Conservation (phyloP, 805 yeast species). For the Candida ovalis region DNA sequence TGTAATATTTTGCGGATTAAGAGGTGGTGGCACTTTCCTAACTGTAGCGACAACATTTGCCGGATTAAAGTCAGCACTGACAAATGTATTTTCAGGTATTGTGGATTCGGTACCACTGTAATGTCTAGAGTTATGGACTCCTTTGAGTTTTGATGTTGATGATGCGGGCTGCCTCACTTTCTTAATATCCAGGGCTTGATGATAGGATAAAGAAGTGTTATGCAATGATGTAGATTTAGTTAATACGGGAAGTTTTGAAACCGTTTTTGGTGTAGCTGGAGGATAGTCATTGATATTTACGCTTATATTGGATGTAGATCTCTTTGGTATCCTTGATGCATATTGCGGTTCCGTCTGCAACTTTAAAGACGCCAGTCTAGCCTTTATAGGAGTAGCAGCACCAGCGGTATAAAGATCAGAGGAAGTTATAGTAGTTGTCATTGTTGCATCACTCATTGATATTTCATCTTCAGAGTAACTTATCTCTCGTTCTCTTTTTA, state of each 20-base stretch:
- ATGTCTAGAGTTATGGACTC: constrained; percentile 1
- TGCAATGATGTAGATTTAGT: background rate
- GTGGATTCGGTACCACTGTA: background rate
- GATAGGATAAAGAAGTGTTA: background rate
- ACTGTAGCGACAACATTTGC: constrained; percentile 1
- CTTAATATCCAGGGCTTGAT: background rate
- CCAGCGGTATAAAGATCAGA: background rate
- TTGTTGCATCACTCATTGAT: background rate
- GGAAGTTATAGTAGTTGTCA: constrained; percentile 1
- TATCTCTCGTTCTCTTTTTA: constrained; percentile 11
- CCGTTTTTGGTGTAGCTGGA: background rate
- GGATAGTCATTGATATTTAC: constrained; percentile 8
- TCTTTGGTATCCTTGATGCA: constrained; percentile 22
- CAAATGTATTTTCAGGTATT: background rate
- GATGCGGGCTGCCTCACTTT: background rate
- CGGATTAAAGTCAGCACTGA: background rate
- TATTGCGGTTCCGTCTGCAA: constrained; percentile 16
- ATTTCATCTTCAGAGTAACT: constrained; percentile 3
- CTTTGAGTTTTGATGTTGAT: constrained; percentile 2
- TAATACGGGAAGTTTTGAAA: constrained; percentile 14
- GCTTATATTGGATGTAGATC: constrained; percentile 18
- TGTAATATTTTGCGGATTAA: constrained; percentile 6
- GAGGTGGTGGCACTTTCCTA: constrained; percentile 5
- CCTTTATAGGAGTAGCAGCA: constrained; percentile 6
- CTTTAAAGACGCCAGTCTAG: constrained; percentile 14